A percentile compares a stretch with the other conserved stretches of the same genome.
phyloP scores from a whole-genome alignment of 495 filamentous ascomycete species.

The Diplogelasinospora grovesii region DNA sequence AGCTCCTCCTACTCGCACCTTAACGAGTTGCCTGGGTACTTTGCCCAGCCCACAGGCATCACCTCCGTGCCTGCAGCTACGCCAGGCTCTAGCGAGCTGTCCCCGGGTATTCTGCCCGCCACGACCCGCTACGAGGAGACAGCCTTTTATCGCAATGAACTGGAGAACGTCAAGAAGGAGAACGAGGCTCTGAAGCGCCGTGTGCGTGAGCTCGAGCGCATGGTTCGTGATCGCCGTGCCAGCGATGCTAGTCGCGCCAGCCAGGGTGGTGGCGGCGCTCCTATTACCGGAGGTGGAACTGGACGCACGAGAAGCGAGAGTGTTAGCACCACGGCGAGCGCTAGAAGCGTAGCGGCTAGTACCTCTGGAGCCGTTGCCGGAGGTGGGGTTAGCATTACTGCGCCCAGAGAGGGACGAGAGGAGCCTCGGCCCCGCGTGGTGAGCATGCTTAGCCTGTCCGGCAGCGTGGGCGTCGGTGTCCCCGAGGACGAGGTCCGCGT shows the following conservation, averaged over 20 bases:
- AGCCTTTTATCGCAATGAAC: conserved; percentile 57
- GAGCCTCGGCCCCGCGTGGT: conserved; percentile 28
- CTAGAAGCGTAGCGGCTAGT: conserved; percentile 32
- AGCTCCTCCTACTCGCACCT: conserved; percentile 16
- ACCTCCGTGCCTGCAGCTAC: conserved; percentile 9
- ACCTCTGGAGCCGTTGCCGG: conserved; percentile 16
- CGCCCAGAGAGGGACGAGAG: conserved; percentile 19
- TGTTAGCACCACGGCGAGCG: conserved; percentile 35
- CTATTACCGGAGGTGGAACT: too few relatives aligned
- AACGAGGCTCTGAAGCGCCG: conserved; percentile 71
- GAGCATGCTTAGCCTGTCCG: conserved; percentile 28
- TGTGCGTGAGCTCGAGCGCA: conserved; percentile 65
- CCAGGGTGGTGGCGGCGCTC: background rate
- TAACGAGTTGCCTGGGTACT: conserved; percentile 24
- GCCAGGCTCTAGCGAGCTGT: conserved; percentile 27
- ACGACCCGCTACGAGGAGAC: conserved; percentile 67
- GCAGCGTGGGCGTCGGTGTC: conserved; percentile 35
- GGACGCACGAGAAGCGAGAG: conserved; percentile 27
- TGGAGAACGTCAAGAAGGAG: conserved; percentile 69
- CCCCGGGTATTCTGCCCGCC: conserved; percentile 42
- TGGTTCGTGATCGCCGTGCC: conserved; percentile 37
- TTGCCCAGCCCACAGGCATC: conserved; percentile 17
- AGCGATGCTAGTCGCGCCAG: conserved; percentile 34
- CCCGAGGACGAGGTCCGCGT: conserved; percentile 46
- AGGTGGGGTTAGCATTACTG: conserved; percentile 24